These are phyloP conservation scores for Lanzia echinophila DNA, from an alignment of 2,329 filamentous ascomycete species.

Conservation along the genomic window DNA sequence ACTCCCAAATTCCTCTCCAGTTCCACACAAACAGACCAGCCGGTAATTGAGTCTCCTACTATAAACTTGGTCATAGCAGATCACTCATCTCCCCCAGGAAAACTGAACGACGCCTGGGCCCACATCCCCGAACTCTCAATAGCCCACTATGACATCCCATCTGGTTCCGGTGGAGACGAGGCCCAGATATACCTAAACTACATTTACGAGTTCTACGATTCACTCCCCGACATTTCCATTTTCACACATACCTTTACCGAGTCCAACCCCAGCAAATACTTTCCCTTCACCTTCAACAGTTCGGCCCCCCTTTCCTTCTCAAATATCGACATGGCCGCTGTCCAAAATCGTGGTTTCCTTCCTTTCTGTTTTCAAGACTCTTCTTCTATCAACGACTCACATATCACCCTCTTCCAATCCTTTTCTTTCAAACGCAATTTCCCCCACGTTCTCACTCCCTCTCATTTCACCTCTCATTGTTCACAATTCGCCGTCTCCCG, in stretches of 20 bases:
- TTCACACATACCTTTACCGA: background rate
- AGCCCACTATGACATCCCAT: background rate
- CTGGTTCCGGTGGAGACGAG: background rate
- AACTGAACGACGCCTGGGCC: background rate
- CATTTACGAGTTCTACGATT: background rate
- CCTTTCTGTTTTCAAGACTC: constrained; percentile 1
- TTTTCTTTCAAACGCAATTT: background rate
- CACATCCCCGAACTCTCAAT: background rate
- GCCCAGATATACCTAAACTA: background rate
- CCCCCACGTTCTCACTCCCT: background rate
- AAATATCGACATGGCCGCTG: background rate
- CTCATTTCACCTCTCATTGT: background rate
- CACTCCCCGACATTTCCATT: background rate
- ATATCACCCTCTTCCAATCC: background rate
- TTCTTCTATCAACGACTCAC: background rate
- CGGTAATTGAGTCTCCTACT: background rate
- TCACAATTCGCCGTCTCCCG: background rate
- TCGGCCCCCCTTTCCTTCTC: background rate
- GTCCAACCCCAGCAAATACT: background rate
- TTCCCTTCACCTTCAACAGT: background rate
- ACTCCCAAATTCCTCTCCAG: background rate
- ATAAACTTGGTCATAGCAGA: background rate
- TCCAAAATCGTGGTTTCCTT: background rate
- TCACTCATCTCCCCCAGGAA: background rate
- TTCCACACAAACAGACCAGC: background rate